These are phyloP conservation scores for Triglochin maritima DNA, from an alignment of 106 monocot genomes.

Conservation along the genomic window DNA sequence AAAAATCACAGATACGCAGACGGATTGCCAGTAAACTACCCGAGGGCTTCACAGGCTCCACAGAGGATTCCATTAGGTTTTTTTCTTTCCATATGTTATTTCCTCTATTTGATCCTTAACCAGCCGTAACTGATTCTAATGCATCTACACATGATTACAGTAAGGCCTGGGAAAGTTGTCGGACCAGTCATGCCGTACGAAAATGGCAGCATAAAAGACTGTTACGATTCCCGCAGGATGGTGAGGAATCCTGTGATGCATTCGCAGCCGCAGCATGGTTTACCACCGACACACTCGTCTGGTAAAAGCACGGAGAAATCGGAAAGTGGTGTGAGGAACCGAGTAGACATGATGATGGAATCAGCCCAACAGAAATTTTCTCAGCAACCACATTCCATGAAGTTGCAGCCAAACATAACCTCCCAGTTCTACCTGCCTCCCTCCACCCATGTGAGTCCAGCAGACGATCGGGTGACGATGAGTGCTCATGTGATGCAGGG, in stretches of 20 bases:
- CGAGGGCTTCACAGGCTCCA: conserved; percentile 23
- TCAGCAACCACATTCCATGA: conserved; percentile 18
- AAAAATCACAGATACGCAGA: conserved; percentile 26
- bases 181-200: conserved; percentile 66
- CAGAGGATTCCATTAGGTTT: conserved; percentile 45
- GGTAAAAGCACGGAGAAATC: conserved; percentile 13
- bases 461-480: conserved; percentile 14
- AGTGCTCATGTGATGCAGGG: conserved; percentile 15
- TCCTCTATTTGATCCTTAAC: background rate
- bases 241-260: conserved; percentile 39
- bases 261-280: conserved; percentile 19
- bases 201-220: conserved; percentile 28
- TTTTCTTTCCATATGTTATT: background rate
- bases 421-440: conserved; percentile 31
- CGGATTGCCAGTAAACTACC: conserved; percentile 6
- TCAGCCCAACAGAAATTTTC: conserved; percentile 6
- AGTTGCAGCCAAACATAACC: conserved; percentile 23
- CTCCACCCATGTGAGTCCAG: conserved; percentile 15
- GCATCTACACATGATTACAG: conserved; percentile 17
- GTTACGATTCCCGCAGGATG: conserved; percentile 50
- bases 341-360: background rate
- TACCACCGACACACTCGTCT: conserved; percentile 25
- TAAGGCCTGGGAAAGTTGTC: conserved; percentile 57
- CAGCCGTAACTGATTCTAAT: background rate
- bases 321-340: conserved; percentile 8